Evolutionary conservation across 805 yeast genomes (phyloP), one percentile per base, ranked within the genome.

Genomic region (Wickerhamomyces queroliae): DNA sequence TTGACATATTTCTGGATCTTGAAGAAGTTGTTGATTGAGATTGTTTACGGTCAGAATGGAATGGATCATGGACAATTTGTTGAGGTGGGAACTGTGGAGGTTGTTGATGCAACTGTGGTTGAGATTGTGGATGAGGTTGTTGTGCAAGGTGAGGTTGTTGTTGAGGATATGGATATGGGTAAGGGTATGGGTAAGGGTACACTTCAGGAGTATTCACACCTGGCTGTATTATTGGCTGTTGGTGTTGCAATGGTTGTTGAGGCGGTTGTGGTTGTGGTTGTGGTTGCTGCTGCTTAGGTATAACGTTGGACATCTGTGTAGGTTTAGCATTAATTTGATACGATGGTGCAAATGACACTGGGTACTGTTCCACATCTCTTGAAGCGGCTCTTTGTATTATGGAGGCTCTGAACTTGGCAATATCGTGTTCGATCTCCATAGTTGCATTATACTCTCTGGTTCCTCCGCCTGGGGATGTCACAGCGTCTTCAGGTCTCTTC

Each of bases 351-450:
- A 53, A 55, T 6, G 51, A 39, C 2, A 49, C 47, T 10, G 49
- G 26, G 28, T 43, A 45, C 19, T 53, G 56, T 12, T 53, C 57
- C 38, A 40, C 41, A 11, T 55, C 58, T 36, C 48, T 49, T 3
- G 49, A 25, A 12, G 51, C 52, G 4, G 58, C 51, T 32, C 60
- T 42, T 34, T 54, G 60, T 20, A 55, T 46, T 9, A 54, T 50
- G 11, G 58, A 43, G 4, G 54, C 42, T 44, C 56, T 47, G 27
- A 55, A 49, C 23, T 46, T 47, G 2, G 53, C 49, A 29, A 55
- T 45, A 17, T 50, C 58, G 12, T 38, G 17, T 26, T 48, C 56
- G 20, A 49, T 49, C 2, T 50, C 56, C 10, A 4, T 16, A 30
- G 12, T 17, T 19, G 24, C 24, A 20, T 35, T 20, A 17, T 36